These are phyloP conservation scores for Talaromyces sp. DNA, from an alignment of 2,329 filamentous ascomycete genomes.

Conservation along the genomic window DNA sequence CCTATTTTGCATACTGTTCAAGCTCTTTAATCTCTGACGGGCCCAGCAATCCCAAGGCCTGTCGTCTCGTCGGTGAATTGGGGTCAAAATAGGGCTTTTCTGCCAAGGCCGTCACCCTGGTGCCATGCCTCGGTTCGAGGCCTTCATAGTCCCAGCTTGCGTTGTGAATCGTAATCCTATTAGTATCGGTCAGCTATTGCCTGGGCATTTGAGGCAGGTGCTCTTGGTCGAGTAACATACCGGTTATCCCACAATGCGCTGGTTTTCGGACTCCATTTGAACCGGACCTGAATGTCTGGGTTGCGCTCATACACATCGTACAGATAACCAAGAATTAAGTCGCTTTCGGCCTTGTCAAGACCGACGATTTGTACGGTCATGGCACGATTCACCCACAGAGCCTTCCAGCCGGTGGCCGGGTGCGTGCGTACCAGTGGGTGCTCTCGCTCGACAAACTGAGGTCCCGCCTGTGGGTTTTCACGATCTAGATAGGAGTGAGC, in stretches of 20 bases:
- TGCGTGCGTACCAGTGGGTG: slow-evolving; percentile 70
- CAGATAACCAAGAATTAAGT: slow-evolving; percentile 65
- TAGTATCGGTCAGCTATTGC: neutral
- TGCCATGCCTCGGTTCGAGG: slow-evolving; percentile 66
- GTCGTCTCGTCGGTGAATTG: slow-evolving; percentile 63
- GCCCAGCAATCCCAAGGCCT: slow-evolving; percentile 64
- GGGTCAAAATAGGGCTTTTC: slow-evolving; percentile 69
- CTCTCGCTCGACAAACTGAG: slow-evolving; percentile 64
- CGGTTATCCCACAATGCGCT: slow-evolving; percentile 71
- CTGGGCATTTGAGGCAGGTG: neutral
- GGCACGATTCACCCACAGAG: slow-evolving; percentile 68
- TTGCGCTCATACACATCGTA: slow-evolving; percentile 68
- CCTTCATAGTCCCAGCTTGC: slow-evolving; percentile 73
- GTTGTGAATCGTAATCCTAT: slow-evolving; percentile 69
- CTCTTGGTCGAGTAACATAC: slow-evolving; percentile 34
- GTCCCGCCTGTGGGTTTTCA: slow-evolving; percentile 59
- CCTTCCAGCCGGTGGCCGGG: slow-evolving; percentile 72
- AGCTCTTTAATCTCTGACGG: slow-evolving; percentile 46
- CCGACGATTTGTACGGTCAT: slow-evolving; percentile 70
- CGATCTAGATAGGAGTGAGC: slow-evolving; percentile 68
- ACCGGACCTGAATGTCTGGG: slow-evolving; percentile 69
- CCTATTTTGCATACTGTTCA: slow-evolving; percentile 25
- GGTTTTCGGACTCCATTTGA: slow-evolving; percentile 67
- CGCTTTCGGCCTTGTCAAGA: slow-evolving; percentile 67
- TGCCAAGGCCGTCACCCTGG: slow-evolving; percentile 67